Evolutionary conservation across 352 stramenopile genomes (phyloP).

Genomic region (Phytophthora palmivora): DNA sequence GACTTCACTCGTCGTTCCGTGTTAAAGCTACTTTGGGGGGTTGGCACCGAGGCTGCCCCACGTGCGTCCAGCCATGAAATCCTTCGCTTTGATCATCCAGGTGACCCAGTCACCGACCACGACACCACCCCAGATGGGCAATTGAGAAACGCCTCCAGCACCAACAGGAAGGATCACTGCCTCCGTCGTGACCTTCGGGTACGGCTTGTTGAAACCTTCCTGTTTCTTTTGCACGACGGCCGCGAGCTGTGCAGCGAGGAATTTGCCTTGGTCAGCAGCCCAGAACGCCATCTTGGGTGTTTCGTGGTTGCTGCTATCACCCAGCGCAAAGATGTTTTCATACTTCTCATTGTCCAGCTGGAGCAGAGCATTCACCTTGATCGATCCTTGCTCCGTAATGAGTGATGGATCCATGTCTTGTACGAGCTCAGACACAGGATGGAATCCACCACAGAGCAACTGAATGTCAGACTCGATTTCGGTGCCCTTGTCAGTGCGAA

Average conservation of each 20-base stretch:
- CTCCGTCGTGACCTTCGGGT: constrained; percentile 34
- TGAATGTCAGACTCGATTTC: constrained; percentile 61
- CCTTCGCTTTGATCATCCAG: constrained; percentile 47
- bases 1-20: no score
- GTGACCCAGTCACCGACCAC: constrained; percentile 50
- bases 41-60: constrained; percentile 40
- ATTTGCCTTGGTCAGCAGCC: constrained; percentile 47
- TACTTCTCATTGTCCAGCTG: constrained; percentile 55
- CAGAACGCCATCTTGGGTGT: constrained; percentile 53
- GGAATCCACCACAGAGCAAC: constrained; percentile 52
- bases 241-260: constrained; percentile 40
- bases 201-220: constrained; percentile 26
- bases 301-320: constrained; percentile 54
- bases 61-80: constrained; percentile 43
- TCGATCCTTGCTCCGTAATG: constrained; percentile 35
- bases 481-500: constrained; percentile 57
- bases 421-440: constrained; percentile 41
- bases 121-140: constrained; percentile 46
- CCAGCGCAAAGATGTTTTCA: constrained; percentile 53
- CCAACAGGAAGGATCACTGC: constrained; percentile 50
- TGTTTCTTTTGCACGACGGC: constrained; percentile 37
- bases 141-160: constrained; percentile 45
- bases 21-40: constrained; percentile 19
- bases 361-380: constrained; percentile 60
- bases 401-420: constrained; percentile 43